Base-by-base conservation (phyloP, 2,329 filamentous ascomycete species). In the Huntiella decipiens region DNA sequence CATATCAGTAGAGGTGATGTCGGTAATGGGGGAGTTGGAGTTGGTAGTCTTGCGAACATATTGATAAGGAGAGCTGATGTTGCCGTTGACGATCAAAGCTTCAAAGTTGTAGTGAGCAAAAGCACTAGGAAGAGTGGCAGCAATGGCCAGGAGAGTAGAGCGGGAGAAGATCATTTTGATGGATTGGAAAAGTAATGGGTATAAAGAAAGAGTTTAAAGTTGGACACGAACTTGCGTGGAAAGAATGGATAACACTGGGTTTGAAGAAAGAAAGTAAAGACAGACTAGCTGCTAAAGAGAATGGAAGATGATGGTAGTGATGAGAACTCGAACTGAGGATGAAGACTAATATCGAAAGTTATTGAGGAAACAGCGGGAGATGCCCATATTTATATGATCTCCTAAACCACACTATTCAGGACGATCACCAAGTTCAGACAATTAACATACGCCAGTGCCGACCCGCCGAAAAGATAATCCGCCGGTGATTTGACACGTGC, bases 11-110 rank as follows among this genome's bases (percentile, higher is more conserved):
- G 60, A 61, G 43, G 55, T 60, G 35, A 63, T 55, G 45, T 65
- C 61, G 38, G 54, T 56, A 50, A 66, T 53, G 43, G 62, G 63
- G 7, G 59, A 61, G 58, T 66, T 64, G 42, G 42, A 63, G 53
- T 68, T 70, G 33, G 58, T 60, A 4, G 70, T 70, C 4, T 66
- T 66, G 36, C 70, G 63, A 40, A 74, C 66, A 16, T 62, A 70
- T 50, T 71, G 63, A 36, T 63, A 64, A 6, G 70, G 59, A 36
- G 56, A 51, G 46, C 66, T 63, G 12, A 60, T 63, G 11, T 66
- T 61, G 22, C 66, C 65, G 44, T 65, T 67, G 34, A 66, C 64
- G 36, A 66, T 59, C 34, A 67, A 59, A 41, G 64, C 61, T 28
- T 61, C 61, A 45, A 67, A 67, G 53, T 66, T 66, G 41, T 64